Base-by-base conservation (phyloP, 768 basidiomycete species). In the Lepiota subincarnata region DNA sequence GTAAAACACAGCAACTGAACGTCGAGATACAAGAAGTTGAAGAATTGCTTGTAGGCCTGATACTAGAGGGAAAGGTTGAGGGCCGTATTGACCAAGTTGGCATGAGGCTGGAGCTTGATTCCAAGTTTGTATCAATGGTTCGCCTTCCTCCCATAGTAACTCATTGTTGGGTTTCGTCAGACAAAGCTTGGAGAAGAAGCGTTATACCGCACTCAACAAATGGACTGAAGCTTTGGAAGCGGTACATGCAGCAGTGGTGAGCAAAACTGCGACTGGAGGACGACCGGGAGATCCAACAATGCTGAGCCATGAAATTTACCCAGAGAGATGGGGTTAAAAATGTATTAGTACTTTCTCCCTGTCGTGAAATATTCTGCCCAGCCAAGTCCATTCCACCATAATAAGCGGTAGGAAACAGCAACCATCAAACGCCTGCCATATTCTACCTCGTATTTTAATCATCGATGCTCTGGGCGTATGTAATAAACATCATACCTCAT, bases 51-150 rank as follows among this genome's bases (percentile, higher is more conserved):
- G 87, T 98, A 55, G 87, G 89, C 13, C 80, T 98, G 19, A 98
- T 99, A 54, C 72, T 98, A 20, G 97, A 99, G 67, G 92, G 92
- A n/a, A 96, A 92, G 66, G 92, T 99, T 10, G 91, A 96, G 60
- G 97, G 97, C 10, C 81, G 86, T 59, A 98, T 99, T 64, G 96
- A 99, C 70, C 97, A 99, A 71, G 93, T 97, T 36, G 84, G 89
- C 35, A 94, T 94, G 80, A 77, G 92, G 50, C 76, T 99, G 13
- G 92, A 98, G 63, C 76, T 99, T 36, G 94, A 96, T 61, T 76
- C 84, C 66, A 86, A 92, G 90, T 92, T 52, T 55, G 84, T 76
- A 20, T 28, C 49, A 37, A 19, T 48, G 79, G 43, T 49, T 31
- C 12, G 13, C 26, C 5, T 50, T 39, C 18, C 16, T 13, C 31